Conservation (phyloP, 306 rosid species). For the Hippophae tibetana region DNA sequence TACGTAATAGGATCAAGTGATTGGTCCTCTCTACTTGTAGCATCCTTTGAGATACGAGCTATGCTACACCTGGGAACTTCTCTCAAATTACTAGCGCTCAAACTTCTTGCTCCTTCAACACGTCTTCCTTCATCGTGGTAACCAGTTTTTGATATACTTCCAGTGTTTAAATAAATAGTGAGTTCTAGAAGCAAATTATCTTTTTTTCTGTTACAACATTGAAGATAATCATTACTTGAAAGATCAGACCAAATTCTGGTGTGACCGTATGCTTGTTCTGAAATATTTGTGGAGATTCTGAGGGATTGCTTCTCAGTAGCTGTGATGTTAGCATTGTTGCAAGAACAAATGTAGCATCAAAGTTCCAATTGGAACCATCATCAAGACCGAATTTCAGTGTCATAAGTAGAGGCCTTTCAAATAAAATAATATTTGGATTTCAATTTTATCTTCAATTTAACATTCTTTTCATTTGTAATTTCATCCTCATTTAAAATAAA, state of each 20-base stretch:
- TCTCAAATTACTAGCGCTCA: conserved; percentile 45
- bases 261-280: conserved; percentile 79
- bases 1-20: conserved; percentile 37
- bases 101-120: conserved; percentile 34
- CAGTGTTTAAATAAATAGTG: conserved; percentile 39
- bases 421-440: too few relatives aligned
- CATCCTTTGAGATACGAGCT: conserved; percentile 46
- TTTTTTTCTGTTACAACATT: not conserved
- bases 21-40: conserved; percentile 34
- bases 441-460: too few relatives aligned
- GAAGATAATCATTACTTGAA: conserved; percentile 45
- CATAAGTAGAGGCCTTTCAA: conserved; percentile 93
- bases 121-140: conserved; percentile 46
- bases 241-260: conserved; percentile 95
- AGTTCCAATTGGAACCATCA: conserved; percentile 64
- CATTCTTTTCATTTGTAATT: too few relatives aligned
- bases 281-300: conserved; percentile 55
- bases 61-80: conserved; percentile 54
- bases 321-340: conserved; percentile 92
- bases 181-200: not conserved
- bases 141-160: conserved; percentile 46
- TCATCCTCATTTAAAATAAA: too few relatives aligned
- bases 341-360: conserved; percentile 80
- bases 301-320: conserved; percentile 41
- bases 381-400: conserved; percentile 83